Percentiles rank a stretch among this genome's conserved stretches.
Conservation (phyloP, 2,329 filamentous ascomycete species). For the Gliomastix tumulicola region DNA sequence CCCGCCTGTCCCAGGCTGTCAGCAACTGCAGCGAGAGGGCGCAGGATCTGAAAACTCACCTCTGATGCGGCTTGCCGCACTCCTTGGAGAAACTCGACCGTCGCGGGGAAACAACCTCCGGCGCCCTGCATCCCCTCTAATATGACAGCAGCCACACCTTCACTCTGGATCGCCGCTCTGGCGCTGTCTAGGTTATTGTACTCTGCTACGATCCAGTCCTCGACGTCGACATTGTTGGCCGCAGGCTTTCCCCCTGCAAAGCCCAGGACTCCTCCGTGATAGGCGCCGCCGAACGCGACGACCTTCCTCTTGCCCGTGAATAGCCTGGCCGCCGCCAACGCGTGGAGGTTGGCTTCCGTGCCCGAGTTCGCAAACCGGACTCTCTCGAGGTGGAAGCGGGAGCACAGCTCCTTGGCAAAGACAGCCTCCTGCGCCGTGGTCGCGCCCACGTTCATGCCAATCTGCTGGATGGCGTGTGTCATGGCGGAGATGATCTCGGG, state of each 20-base stretch:
- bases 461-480: conserved; percentile 28
- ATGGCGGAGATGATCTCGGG: conserved; percentile 44
- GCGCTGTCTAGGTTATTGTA: conserved; percentile 54
- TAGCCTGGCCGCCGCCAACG: conserved; percentile 44
- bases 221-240: conserved; percentile 37
- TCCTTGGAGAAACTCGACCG: conserved; percentile 40
- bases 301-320: conserved; percentile 37
- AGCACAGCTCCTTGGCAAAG: conserved; percentile 43
- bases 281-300: conserved; percentile 40
- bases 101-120: conserved; percentile 49
- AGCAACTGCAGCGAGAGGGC: background rate
- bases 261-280: conserved; percentile 26
- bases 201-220: conserved; percentile 51
- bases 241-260: conserved; percentile 24
- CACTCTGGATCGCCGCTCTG: conserved; percentile 28
- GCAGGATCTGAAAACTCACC: conserved; percentile 8
- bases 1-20: conserved; percentile 22
- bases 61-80: conserved; percentile 39
- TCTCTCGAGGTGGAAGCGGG: conserved; percentile 46
- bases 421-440: conserved; percentile 42
- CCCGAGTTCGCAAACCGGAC: conserved; percentile 60
- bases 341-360: conserved; percentile 58
- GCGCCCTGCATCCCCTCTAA: conserved; percentile 61
- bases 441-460: conserved; percentile 48
- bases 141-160: conserved; percentile 54